A percentile compares a stretch with the other conserved stretches of the same genome.
Conservation (phyloP, 768 basidiomycete genomes). For the Collybia nuda region DNA sequence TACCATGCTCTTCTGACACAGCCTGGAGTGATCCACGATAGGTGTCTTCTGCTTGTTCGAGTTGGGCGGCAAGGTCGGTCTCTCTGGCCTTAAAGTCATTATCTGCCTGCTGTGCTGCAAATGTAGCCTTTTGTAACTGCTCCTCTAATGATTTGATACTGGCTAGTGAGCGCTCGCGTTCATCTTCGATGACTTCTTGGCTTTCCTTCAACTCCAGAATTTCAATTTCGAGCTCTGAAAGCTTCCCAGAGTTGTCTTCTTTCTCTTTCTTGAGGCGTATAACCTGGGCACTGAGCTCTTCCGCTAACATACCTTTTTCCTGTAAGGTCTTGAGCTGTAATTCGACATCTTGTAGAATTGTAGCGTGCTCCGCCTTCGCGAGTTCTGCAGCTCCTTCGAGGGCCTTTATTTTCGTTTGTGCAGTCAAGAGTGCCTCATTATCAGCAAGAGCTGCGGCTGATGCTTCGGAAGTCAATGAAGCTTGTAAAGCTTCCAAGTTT, state of each 20-base stretch:
- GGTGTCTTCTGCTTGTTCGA: conserved; percentile 37
- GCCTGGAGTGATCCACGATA: conserved; percentile 48
- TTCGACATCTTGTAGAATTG: conserved; percentile 46
- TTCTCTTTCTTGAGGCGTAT: conserved; percentile 57
- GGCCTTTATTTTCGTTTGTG: conserved; percentile 59
- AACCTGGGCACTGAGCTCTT: conserved; percentile 49
- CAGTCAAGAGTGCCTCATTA: conserved; percentile 62
- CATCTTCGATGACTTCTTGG: conserved; percentile 65
- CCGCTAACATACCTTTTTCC: conserved; percentile 39
- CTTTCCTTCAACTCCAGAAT: conserved; percentile 74
- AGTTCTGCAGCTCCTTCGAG: conserved; percentile 51
- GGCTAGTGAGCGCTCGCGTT: conserved; percentile 41
- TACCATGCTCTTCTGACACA: conserved; percentile 41
- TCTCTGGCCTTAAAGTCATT: conserved; percentile 50
- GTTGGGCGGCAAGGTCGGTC: conserved; percentile 36
- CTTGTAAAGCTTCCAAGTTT: conserved; percentile 49
- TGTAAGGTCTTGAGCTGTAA: conserved; percentile 47
- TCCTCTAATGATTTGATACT: conserved; percentile 53
- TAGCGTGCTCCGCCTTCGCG: conserved; percentile 49
- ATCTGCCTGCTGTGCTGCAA: conserved; percentile 45
- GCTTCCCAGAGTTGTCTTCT: conserved; percentile 67
- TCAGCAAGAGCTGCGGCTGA: conserved; percentile 57
- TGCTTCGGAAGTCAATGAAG: conserved; percentile 39
- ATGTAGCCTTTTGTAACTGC: conserved; percentile 48
- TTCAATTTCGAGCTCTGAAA: conserved; percentile 83